Evolutionary conservation across 495 filamentous ascomycete species (phyloP).

Genomic region (Xylaria scruposa): DNA sequence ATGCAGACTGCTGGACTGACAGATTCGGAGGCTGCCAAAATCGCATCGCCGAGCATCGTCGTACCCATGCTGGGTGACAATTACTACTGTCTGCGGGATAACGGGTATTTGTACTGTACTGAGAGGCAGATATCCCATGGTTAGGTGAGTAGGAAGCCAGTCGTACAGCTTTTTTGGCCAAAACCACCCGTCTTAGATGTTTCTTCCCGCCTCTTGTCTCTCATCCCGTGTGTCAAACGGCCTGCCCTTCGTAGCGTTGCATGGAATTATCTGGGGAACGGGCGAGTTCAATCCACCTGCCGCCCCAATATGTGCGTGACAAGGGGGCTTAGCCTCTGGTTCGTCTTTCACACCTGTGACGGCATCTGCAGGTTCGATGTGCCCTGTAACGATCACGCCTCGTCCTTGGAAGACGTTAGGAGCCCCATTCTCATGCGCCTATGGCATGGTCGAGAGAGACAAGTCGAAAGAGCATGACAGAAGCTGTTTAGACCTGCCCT

Average conservation of each 20-base stretch:
- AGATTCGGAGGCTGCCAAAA: constrained; percentile 9
- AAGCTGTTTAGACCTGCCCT: constrained; percentile 13
- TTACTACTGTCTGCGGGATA: constrained; percentile 18
- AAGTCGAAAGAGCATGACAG: neutral
- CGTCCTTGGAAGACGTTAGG: neutral
- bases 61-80: constrained; percentile 23
- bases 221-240: constrained; percentile 13
- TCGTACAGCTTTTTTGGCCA: constrained; percentile 11
- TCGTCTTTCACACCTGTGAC: constrained; percentile 2
- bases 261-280: constrained; percentile 16
- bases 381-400: constrained; percentile 11
- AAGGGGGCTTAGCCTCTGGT: neutral
- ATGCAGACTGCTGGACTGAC: constrained; percentile 1
- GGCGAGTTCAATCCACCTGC: constrained; percentile 4
- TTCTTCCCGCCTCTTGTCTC: constrained; percentile 13
- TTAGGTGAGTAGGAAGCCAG: neutral
- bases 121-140: neutral
- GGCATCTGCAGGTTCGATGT: constrained; percentile 19
- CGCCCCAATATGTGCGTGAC: constrained; percentile 8
- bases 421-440: constrained; percentile 17
- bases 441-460: neutral
- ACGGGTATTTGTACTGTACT: constrained; percentile 12
- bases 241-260: neutral
- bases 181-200: neutral
- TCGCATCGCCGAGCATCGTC: constrained; percentile 11